Evolutionary conservation across 2,329 filamentous ascomycete genomes (phyloP).

Genomic region (Pezicula neosporulosa): DNA sequence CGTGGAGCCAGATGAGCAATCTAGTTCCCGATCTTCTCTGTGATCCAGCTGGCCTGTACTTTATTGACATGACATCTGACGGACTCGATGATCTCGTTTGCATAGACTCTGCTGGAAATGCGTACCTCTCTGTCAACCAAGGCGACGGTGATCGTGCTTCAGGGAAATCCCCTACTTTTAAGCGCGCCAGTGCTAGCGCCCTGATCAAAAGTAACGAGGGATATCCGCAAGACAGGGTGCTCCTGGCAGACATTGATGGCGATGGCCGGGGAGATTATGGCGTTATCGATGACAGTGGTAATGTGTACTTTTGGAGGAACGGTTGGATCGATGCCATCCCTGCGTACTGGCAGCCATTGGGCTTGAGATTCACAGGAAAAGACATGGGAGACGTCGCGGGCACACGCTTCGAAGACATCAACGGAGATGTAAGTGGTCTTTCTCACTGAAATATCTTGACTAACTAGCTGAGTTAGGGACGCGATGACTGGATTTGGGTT

Average conservation of each 20-base stretch:
- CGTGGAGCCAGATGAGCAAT: no score
- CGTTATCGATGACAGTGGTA: constrained; percentile 19
- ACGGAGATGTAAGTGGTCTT: no score
- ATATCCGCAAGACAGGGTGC: background rate
- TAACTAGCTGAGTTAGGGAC: no score
- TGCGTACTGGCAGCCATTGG: constrained; percentile 28
- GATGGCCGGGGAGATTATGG: constrained; percentile 34
- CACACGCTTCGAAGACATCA: constrained; percentile 33
- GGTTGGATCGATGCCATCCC: constrained; percentile 25
- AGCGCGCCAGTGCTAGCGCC: no score
- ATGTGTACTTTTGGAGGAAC: constrained; percentile 31
- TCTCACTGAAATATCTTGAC: no score
- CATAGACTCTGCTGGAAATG: constrained; percentile 9
- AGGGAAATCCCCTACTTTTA: background rate
- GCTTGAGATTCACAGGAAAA: constrained; percentile 18
- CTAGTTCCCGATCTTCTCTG: no score
- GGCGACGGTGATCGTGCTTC: background rate
- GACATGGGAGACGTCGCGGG: constrained; percentile 31
- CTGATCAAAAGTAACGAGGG: no score
- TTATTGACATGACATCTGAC: constrained; percentile 26
- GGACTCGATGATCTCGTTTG: constrained; percentile 13
- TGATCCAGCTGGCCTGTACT: background rate
- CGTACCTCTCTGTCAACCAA: constrained; percentile 11
- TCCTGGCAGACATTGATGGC: constrained; percentile 15
- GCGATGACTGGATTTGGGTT: constrained; percentile 22